Base-by-base conservation (phyloP, 331 rosid genomes). In the Prunus yedoensis region DNA sequence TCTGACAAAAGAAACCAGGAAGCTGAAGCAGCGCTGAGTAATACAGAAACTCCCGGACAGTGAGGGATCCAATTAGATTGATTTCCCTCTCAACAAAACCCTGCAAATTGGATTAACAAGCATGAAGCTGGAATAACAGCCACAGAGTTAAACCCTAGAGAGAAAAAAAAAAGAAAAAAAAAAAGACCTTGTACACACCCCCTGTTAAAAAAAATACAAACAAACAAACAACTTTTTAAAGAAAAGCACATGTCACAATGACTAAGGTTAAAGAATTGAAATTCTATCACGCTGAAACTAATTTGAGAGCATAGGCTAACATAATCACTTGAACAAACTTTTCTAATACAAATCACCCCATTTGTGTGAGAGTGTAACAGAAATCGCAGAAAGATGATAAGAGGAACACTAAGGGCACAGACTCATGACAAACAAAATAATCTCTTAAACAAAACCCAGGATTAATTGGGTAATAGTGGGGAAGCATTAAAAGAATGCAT, bases 1-100 rank as follows among this genome's bases (percentile, higher is more conserved):
- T 95, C 88, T 89, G 97, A 85, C 91, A 92, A 82, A 95, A 88
- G 91, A 95, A 92, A 84, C 99, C 99, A 43, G 96, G 99, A 70
- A 90, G 96, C 84, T 90, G 99, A 74, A 95, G 97, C 62, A 92
- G 79, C 9, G 99, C 97, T 2, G 99, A 90, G 83, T 95, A 95
- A 81, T 88, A 95, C 25, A 95, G 93, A 84, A 85, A 92, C 79
- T 95, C 99, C 54, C 96, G 91, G 60, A 95, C 99, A 11, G 99
- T 95, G 68, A 95, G 97, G 70, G 99, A 91, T 74, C 99, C 97
- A 71, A 95, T 95, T 77, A 95, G 86, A 84, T 91, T 82, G 35
- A 91, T 89, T 76, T 92, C 94, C 83, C 96, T 90, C 85, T 89
- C 96, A 25, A 95, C 99, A 67, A 89, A 95, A 66, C 99, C 99